Conservation (phyloP, 768 basidiomycete species). For the Cantharellus anzutake region DNA sequence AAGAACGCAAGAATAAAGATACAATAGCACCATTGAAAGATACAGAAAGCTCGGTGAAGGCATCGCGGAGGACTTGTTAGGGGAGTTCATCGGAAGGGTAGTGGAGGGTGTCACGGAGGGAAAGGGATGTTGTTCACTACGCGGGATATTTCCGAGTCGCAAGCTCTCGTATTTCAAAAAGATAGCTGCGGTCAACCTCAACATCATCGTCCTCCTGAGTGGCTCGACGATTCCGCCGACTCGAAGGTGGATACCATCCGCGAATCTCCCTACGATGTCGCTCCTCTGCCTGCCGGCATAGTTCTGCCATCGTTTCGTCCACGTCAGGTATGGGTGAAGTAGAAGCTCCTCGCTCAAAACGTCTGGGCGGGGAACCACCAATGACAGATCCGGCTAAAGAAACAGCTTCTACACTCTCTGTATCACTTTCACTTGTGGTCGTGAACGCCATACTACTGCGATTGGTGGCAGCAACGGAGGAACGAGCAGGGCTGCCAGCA, state of each 20-base stretch:
- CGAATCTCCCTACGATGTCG: slow-evolving; percentile 71
- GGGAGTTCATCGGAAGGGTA: not conserved
- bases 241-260: slow-evolving; percentile 36
- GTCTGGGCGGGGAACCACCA: not conserved
- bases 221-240: slow-evolving; percentile 3
- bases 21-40: too few relatives aligned
- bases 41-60: too few relatives aligned
- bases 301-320: slow-evolving; percentile 51
- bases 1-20: too few relatives aligned
- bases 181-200: slow-evolving; percentile 39
- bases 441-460: slow-evolving; percentile 10
- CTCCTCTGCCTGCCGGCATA: slow-evolving; percentile 59
- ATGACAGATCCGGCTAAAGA: not conserved
- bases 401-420: slow-evolving; percentile 3
- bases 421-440: slow-evolving; percentile 18
- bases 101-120: not conserved
- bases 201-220: slow-evolving; percentile 11
- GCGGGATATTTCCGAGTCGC: slow-evolving; percentile 18
- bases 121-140: not conserved
- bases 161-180: slow-evolving; percentile 70
- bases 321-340: slow-evolving; percentile 16
- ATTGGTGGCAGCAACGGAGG: slow-evolving; percentile 7
- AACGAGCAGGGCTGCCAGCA: slow-evolving; percentile 10
- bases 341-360: not conserved
- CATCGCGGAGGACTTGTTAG: too few relatives aligned